These are phyloP conservation scores for Neurospora hispaniola DNA, from an alignment of 495 filamentous ascomycete genomes.

Conservation along the genomic window DNA sequence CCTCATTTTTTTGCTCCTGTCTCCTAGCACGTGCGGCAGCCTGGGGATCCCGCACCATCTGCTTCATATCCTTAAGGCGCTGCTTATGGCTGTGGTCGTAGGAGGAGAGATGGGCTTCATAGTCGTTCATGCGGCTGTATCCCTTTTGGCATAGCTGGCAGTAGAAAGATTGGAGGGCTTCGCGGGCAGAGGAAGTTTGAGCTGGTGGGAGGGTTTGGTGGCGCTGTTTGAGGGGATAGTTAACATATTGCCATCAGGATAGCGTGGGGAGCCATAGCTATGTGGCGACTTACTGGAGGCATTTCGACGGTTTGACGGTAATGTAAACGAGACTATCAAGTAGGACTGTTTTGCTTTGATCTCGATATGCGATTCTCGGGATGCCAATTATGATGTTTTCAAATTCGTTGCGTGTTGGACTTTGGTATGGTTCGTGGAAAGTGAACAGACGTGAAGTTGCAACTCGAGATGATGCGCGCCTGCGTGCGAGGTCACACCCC, in stretches of 20 bases:
- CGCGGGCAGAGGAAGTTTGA: slow-evolving; percentile 75
- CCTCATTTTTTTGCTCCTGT: slow-evolving; percentile 61
- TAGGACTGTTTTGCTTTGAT: neutral
- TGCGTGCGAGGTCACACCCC: neutral
- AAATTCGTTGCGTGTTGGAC: neutral
- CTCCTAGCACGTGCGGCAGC: slow-evolving; percentile 51
- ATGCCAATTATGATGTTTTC: neutral
- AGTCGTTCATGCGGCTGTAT: slow-evolving; percentile 60
- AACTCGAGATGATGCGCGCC: neutral
- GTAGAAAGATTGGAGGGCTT: slow-evolving; percentile 82
- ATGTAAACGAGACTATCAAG: neutral
- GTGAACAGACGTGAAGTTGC: neutral
- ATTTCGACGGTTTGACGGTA: slow-evolving; percentile 21
- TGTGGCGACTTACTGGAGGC: slow-evolving; percentile 31
- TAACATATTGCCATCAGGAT: neutral
- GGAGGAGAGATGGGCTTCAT: slow-evolving; percentile 55
- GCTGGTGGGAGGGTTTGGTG: slow-evolving; percentile 43
- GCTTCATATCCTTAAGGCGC: slow-evolving; percentile 56
- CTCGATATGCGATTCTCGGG: neutral
- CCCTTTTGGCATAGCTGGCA: slow-evolving; percentile 64
- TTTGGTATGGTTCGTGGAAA: neutral
- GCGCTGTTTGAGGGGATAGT: slow-evolving; percentile 17
- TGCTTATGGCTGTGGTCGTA: slow-evolving; percentile 65
- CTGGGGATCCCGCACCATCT: slow-evolving; percentile 48
- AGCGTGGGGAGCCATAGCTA: neutral